Evolutionary conservation across 2,329 filamentous ascomycete species (phyloP).

Genomic region (Leptodontidium sp.): DNA sequence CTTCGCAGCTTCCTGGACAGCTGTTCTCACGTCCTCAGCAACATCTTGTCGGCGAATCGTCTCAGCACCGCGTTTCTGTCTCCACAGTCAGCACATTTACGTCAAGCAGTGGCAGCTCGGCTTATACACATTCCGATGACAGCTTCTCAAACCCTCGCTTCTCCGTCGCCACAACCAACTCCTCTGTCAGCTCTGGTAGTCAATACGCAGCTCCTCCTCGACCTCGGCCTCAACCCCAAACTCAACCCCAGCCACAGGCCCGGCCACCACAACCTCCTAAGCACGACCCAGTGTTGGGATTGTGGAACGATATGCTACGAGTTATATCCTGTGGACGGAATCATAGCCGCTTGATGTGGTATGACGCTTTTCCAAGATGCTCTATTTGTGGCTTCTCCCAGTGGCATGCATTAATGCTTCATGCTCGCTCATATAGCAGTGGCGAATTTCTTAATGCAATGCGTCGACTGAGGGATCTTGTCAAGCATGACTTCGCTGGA

Average conservation of each 20-base stretch:
- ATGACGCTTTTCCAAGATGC: constrained; percentile 32
- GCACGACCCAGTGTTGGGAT: constrained; percentile 34
- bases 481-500: constrained; percentile 36
- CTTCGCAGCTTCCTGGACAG: not conserved
- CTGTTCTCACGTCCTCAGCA: constrained; percentile 12
- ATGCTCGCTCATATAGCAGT: constrained; percentile 33
- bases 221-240: constrained; percentile 24
- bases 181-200: constrained; percentile 33
- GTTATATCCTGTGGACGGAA: constrained; percentile 38
- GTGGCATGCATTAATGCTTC: constrained; percentile 39
- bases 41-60: not conserved
- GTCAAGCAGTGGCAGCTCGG: constrained; percentile 28
- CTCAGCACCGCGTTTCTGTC: constrained; percentile 33
- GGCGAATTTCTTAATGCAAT: constrained; percentile 31
- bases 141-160: constrained; percentile 32
- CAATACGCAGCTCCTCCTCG: constrained; percentile 20
- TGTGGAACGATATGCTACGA: constrained; percentile 36
- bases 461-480: constrained; percentile 25
- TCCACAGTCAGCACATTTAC: constrained; percentile 30
- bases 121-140: too few species aligned
- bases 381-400: constrained; percentile 37
- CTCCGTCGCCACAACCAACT: constrained; percentile 36
- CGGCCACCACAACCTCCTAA: constrained; percentile 27
- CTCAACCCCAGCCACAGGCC: not conserved
- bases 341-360: constrained; percentile 35